Base-by-base conservation (phyloP, 768 basidiomycete genomes). In the Trametes cinnabarina region DNA sequence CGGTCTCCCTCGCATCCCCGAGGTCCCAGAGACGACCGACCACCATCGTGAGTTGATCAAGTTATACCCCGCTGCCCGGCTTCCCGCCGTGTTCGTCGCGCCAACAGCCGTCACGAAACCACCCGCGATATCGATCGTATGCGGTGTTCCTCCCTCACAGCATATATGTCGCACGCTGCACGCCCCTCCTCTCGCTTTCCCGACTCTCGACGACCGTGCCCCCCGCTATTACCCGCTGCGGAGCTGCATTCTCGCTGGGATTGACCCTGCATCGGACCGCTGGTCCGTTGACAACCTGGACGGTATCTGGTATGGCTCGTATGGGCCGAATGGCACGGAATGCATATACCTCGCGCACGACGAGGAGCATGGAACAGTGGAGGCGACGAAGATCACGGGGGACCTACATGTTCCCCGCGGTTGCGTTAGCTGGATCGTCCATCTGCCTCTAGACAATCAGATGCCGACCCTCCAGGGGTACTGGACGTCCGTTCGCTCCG, bases 321-420 rank as follows among this genome's bases (percentile, higher is more conserved):
- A 55, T 37, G 64, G 64, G 15, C 39, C 41, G 15, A 28, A 47
- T 32, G 63, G 63, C 19, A 61, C 60, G 19, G 63, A 64, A 42
- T 48, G 49, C 34, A 56, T 61, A n/a, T 51, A 54, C 49, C 47
- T 56, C 34, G 28, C 49, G 25, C 19, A 42, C 40, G 17, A 55
- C 41, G 51, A 48, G n/a, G 37, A 44, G 23, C 34, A 39, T 10
- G 34, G n/a, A 2, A 35, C 40, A 30, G 20, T 65, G 9, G 58
- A 47, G 6, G 64, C 64, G 39, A 37, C 43, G 30, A 65, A 62
- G 61, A 55, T 65, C 39, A 63, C 61, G n/a, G 64, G 64, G 8
- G 64, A 65, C 51, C 30, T 50, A 7, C 46, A 63, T 34, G 59
- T 65, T 22, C 64, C 64, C 15, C 58, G 64, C 39, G 64, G 64